phyloP scores from a whole-genome alignment of 2,329 filamentous ascomycete species.

The Exophiala spinifera region DNA sequence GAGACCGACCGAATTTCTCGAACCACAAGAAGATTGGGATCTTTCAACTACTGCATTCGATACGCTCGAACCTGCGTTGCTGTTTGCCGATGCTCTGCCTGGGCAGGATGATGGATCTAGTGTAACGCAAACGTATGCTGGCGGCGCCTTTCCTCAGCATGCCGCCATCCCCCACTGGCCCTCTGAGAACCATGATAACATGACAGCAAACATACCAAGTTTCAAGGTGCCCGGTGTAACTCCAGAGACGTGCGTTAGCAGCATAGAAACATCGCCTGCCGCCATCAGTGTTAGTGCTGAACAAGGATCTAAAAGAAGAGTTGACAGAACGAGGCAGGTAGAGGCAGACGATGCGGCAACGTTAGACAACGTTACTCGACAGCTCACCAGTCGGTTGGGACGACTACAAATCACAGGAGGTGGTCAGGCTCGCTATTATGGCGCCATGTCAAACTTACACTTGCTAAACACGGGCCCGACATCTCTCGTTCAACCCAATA shows the following conservation, averaged over 20 bases:
- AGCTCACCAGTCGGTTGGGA: constrained; percentile 44
- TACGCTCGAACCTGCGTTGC: background rate
- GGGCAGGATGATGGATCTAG: background rate
- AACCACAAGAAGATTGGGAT: background rate
- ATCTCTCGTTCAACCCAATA: constrained; percentile 31
- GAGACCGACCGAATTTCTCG: background rate
- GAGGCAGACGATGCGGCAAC: background rate
- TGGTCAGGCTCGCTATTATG: constrained; percentile 45
- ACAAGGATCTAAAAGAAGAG: background rate
- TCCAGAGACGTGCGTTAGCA: background rate
- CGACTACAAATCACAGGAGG: constrained; percentile 44
- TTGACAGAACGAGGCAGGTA: background rate
- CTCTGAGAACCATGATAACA: background rate
- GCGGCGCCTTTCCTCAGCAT: background rate
- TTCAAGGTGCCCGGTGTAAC: background rate
- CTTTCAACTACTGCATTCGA: background rate
- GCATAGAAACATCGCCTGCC: background rate
- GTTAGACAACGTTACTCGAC: constrained; percentile 42
- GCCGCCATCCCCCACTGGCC: background rate
- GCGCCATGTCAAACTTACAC: constrained; percentile 45
- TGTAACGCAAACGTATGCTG: background rate
- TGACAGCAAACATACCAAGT: background rate
- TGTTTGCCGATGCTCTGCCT: background rate
- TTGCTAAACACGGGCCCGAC: constrained; percentile 40
- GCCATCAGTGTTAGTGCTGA: background rate